These are phyloP conservation scores for Rhizopus microsporus DNA, from an alignment of 371 early-diverging fungal species.

Conservation along the genomic window DNA sequence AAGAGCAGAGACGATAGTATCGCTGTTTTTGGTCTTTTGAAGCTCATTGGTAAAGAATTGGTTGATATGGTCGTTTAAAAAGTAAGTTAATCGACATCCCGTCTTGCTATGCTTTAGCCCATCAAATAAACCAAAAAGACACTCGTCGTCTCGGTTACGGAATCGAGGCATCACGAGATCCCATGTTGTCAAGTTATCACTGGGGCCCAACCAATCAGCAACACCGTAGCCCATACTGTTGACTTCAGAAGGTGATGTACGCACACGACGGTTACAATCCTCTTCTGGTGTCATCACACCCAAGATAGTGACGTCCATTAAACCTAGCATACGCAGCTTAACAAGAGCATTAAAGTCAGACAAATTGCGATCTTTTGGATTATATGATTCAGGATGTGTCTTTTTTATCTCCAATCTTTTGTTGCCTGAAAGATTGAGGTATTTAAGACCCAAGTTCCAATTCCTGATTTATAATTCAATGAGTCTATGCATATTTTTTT, in stretches of 20 bases:
- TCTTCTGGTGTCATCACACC: conserved; percentile 83
- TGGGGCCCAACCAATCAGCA: conserved; percentile 80
- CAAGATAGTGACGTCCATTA: conserved; percentile 88
- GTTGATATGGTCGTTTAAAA: conserved; percentile 71
- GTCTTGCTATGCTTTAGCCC: conserved; percentile 62
- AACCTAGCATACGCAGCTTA: conserved; percentile 76
- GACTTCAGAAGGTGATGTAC: conserved; percentile 82
- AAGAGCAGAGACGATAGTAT: conserved; percentile 62
- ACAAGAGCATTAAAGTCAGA: conserved; percentile 79
- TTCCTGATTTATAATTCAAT: conserved; percentile 50
- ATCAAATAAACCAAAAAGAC: conserved; percentile 88
- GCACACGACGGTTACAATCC: conserved; percentile 76
- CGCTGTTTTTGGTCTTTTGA: conserved; percentile 56
- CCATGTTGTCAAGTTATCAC: conserved; percentile 70
- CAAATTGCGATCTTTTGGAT: conserved; percentile 58
- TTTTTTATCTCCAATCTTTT: conserved; percentile 85
- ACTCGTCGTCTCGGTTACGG: conserved; percentile 80
- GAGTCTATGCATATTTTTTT: background rate
- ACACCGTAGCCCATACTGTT: conserved; percentile 86
- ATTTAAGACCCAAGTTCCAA: conserved; percentile 88
- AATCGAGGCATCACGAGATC: conserved; percentile 83
- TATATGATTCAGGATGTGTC: conserved; percentile 48
- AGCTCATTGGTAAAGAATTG: conserved; percentile 74
- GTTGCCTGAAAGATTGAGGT: conserved; percentile 91
- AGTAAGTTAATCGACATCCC: conserved; percentile 67